Percentiles rank a stretch among this genome's conserved stretches.
Conservation (phyloP, 352 stramenopile genomes). For the Blastocystis sp. region DNA sequence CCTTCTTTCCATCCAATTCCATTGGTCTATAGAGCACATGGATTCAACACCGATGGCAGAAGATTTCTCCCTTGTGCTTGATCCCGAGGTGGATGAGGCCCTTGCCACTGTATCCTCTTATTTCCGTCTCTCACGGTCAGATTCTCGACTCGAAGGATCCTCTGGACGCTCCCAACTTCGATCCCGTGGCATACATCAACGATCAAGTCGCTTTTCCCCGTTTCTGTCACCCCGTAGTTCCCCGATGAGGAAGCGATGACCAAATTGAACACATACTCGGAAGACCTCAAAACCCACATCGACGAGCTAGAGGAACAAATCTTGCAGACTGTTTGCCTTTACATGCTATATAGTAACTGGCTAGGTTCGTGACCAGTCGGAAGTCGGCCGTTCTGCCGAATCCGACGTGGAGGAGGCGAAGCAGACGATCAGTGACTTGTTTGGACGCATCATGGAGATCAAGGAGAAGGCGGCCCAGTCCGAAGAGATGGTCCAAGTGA, state of each 20-base stretch:
- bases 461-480: conserved; percentile 61
- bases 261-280: conserved; percentile 46
- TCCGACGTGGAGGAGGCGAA: conserved; percentile 45
- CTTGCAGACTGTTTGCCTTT: conserved; percentile 13
- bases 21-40: background rate
- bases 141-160: conserved; percentile 50
- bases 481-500: conserved; percentile 61
- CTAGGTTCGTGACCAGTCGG: conserved; percentile 48
- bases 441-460: conserved; percentile 58
- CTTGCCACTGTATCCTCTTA: background rate
- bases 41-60: background rate
- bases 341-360: background rate
- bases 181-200: conserved; percentile 64
- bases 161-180: conserved; percentile 56
- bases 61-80: conserved; percentile 40
- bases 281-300: conserved; percentile 12
- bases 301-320: conserved; percentile 5
- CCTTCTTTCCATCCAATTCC: background rate
- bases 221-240: conserved; percentile 20
- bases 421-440: background rate
- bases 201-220: conserved; percentile 13
- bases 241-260: conserved; percentile 60
- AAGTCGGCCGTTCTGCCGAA: conserved; percentile 36
- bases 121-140: background rate
- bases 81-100: conserved; percentile 46